Percentiles rank a stretch among this genome's conserved stretches.
phyloP scores from a whole-genome alignment of 352 stramenopile genomes.

The Thalassiosira mediterranea region DNA sequence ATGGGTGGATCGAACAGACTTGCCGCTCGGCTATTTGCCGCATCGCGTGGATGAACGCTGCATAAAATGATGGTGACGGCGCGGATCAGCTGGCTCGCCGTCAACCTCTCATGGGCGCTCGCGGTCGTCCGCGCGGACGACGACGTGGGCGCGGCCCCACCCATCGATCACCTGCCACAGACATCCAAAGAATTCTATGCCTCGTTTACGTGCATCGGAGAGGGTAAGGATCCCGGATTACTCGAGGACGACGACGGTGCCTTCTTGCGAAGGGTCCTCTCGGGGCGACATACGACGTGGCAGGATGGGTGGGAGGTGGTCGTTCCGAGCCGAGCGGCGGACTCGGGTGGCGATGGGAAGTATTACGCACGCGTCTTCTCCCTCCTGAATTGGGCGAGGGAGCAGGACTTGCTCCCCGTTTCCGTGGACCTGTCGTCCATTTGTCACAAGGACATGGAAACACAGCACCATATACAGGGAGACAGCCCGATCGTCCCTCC shows the following conservation, averaged over 20 bases:
- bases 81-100: too few relatives aligned
- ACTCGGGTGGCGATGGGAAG: conserved; percentile 3
- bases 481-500: conserved; percentile 1
- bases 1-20: too few relatives aligned
- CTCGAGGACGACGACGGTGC: conserved; percentile 15
- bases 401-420: conserved; percentile 34
- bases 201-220: conserved; percentile 11
- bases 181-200: conserved; percentile 26
- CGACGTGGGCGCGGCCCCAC: too few relatives aligned
- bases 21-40: too few relatives aligned
- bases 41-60: too few relatives aligned
- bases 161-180: conserved; percentile 36
- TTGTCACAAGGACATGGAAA: conserved; percentile 56
- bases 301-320: conserved; percentile 35
- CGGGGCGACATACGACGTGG: conserved; percentile 32
- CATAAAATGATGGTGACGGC: too few relatives aligned
- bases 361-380: conserved; percentile 52
- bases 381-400: conserved; percentile 46
- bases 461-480: not conserved
- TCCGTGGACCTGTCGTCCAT: conserved; percentile 23
- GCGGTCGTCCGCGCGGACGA: too few relatives aligned
- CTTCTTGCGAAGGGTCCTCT: conserved; percentile 37
- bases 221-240: conserved; percentile 1
- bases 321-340: not conserved
- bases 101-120: too few relatives aligned